Percentiles rank a stretch among this genome's conserved stretches.
phyloP scores from a whole-genome alignment of 257 asterid genomes.

The Solanum chiquidenum region DNA sequence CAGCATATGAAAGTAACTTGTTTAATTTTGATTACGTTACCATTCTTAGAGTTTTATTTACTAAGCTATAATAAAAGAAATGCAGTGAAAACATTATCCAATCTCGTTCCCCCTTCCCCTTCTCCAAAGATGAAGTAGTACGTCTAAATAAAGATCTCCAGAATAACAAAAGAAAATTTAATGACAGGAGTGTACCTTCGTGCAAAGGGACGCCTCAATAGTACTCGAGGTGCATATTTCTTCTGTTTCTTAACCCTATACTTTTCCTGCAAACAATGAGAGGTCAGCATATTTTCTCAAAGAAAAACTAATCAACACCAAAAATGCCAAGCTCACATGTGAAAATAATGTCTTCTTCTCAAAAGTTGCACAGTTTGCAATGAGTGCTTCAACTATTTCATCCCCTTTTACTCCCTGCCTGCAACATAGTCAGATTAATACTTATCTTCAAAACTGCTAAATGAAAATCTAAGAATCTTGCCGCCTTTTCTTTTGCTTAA shows the following conservation, averaged over 20 bases:
- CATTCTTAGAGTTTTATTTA: not conserved
- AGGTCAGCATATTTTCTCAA: conserved; percentile 9
- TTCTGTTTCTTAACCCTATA: conserved; percentile 92
- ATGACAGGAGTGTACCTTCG: conserved; percentile 43
- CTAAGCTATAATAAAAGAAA: not conserved
- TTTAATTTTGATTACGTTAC: not conserved
- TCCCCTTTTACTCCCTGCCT: conserved; percentile 77
- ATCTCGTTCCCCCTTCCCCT: not conserved
- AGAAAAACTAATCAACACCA: not conserved
- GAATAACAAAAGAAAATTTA: not conserved
- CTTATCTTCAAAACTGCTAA: not conserved
- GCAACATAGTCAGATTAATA: conserved; percentile 12
- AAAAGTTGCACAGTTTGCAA: conserved; percentile 86
- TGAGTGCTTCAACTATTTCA: conserved; percentile 84
- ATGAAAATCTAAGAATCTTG: not conserved
- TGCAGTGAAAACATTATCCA: not conserved
- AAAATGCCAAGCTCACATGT: conserved; percentile 35
- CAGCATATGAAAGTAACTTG: not conserved
- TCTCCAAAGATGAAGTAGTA: not conserved
- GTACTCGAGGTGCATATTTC: conserved; percentile 90
- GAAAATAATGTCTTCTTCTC: conserved; percentile 93
- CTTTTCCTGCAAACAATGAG: conserved; percentile 56
- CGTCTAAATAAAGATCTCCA: not conserved
- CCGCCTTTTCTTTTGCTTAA: not conserved
- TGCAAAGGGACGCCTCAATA: conserved; percentile 81